Conservation (phyloP, 2,329 filamentous ascomycete species). For the Neonectria sp. region DNA sequence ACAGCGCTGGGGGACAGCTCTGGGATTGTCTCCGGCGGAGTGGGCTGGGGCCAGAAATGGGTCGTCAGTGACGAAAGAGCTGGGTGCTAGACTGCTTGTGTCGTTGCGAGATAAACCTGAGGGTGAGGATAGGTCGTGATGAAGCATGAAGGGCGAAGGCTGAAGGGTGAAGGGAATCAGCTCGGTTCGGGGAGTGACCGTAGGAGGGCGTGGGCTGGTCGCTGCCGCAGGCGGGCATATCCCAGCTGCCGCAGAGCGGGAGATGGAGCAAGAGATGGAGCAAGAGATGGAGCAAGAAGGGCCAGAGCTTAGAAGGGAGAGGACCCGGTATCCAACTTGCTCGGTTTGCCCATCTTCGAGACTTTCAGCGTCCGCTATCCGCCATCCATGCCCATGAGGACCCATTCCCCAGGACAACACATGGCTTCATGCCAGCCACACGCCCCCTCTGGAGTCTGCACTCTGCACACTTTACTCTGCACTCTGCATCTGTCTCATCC, state of each 20-base stretch:
- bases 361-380: background rate
- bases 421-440: slow-evolving; percentile 23
- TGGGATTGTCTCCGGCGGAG: slow-evolving; percentile 12
- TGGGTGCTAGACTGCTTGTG: slow-evolving; percentile 5
- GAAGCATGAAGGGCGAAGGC: slow-evolving; percentile 14
- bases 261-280: slow-evolving; percentile 6
- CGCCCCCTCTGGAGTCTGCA: background rate
- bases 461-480: background rate
- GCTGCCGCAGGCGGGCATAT: slow-evolving; percentile 39
- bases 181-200: slow-evolving; percentile 13
- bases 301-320: slow-evolving; percentile 17
- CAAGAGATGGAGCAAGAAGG: background rate
- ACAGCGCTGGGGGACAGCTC: slow-evolving; percentile 11
- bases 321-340: slow-evolving; percentile 38
- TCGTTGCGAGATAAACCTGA: slow-evolving; percentile 22
- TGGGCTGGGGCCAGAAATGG: slow-evolving; percentile 12
- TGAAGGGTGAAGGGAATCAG: slow-evolving; percentile 18
- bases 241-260: slow-evolving; percentile 30
- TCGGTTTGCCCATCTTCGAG: slow-evolving; percentile 25
- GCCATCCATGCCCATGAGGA: slow-evolving; percentile 6
- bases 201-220: slow-evolving; percentile 33
- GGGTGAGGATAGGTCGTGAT: slow-evolving; percentile 20
- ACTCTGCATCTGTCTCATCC: background rate
- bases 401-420: slow-evolving; percentile 22
- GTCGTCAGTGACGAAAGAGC: slow-evolving; percentile 19